Conservation (phyloP, 1,284 basidiomycete species). For the Ustilago shanxiensis region DNA sequence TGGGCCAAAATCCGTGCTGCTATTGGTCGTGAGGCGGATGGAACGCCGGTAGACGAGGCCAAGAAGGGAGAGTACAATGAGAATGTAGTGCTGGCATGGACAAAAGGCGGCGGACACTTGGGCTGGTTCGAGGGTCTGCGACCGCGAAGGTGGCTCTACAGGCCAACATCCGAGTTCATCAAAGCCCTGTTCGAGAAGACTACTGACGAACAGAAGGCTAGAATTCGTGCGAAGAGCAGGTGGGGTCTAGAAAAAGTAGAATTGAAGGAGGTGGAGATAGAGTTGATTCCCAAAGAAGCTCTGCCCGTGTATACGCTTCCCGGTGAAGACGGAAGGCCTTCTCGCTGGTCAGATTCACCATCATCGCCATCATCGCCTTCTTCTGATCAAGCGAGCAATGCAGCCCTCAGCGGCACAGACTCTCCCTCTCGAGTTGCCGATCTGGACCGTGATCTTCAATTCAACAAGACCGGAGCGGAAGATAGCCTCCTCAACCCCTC, state of each 20-base stretch:
- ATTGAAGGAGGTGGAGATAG: slow-evolving; percentile 44
- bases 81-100: slow-evolving; percentile 80
- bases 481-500: slow-evolving; percentile 35
- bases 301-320: slow-evolving; percentile 52
- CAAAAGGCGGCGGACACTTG: slow-evolving; percentile 87
- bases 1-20: slow-evolving; percentile 41
- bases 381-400: too few species aligned
- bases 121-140: slow-evolving; percentile 84
- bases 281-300: slow-evolving; percentile 54
- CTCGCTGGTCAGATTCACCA: slow-evolving; percentile 37
- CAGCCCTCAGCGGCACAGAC: slow-evolving; percentile 7
- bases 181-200: slow-evolving; percentile 50
- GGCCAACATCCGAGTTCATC: slow-evolving; percentile 60
- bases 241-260: slow-evolving; percentile 41
- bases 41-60: slow-evolving; percentile 71
- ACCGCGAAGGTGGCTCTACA: slow-evolving; percentile 61
- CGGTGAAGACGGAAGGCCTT: slow-evolving; percentile 28
- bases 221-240: slow-evolving; percentile 15
- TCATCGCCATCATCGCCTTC: too few species aligned
- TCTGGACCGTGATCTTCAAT: slow-evolving; percentile 24
- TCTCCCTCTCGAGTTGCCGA: slow-evolving; percentile 21
- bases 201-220: slow-evolving; percentile 25
- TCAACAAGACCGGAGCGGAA: slow-evolving; percentile 21
- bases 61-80: slow-evolving; percentile 73
- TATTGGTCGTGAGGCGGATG: slow-evolving; percentile 48